A percentile compares a stretch with the other conserved stretches of the same genome.
Conservation (phyloP, 1,284 basidiomycete species). For the Ganoderma boninense region DNA sequence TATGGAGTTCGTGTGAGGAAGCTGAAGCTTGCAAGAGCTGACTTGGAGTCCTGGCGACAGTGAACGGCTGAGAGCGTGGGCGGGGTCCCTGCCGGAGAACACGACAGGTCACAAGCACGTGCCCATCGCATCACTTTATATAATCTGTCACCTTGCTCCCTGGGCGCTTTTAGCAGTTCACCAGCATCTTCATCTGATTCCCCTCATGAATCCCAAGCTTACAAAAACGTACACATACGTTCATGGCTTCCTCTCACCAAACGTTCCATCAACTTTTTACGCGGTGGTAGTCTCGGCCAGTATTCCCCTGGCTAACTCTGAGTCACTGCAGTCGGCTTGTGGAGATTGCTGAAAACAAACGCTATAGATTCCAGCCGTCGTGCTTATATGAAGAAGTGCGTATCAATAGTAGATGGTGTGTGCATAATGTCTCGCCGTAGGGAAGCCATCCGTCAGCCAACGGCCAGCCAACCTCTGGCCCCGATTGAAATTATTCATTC, state of each 20-base stretch:
- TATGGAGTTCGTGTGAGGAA: neutral
- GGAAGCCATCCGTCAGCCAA: neutral
- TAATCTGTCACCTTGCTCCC: neutral
- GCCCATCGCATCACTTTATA: neutral
- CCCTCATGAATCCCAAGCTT: neutral
- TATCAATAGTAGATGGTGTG: neutral
- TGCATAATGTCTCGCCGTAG: neutral
- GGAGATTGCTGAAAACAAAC: neutral
- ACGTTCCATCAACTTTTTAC: neutral
- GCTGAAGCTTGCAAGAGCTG: neutral
- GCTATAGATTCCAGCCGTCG: neutral
- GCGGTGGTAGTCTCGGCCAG: neutral
- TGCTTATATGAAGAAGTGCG: neutral
- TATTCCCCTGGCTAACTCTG: neutral
- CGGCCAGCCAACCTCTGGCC: neutral
- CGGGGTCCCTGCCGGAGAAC: neutral
- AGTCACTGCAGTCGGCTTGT: neutral
- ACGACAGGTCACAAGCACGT: slow-evolving; percentile 1
- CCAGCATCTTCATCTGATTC: neutral
- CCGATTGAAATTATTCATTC: neutral
- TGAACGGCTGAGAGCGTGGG: too few relatives aligned
- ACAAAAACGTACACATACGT: too few relatives aligned
- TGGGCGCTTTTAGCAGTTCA: neutral
- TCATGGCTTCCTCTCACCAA: too few relatives aligned
- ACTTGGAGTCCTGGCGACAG: too few relatives aligned